Percentiles rank a stretch among this genome's conserved stretches.
phyloP scores from a whole-genome alignment of 2,329 filamentous ascomycete genomes.

The Escovopsis sp. region DNA sequence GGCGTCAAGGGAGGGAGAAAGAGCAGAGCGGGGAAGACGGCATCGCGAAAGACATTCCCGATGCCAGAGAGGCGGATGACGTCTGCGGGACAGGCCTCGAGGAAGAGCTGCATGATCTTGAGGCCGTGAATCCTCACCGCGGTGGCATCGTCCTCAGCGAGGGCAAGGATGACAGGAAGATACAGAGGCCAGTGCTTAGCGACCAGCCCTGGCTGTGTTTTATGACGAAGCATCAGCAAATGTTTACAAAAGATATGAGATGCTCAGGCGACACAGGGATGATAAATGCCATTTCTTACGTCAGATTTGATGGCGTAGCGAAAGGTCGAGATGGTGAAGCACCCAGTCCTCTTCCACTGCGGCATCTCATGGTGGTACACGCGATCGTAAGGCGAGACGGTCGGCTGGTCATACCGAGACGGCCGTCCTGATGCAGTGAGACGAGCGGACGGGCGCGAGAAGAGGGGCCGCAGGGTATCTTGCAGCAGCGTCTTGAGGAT shows the following conservation, averaged over 20 bases:
- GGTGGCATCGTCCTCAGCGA: constrained; percentile 48
- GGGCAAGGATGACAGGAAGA: constrained; percentile 51
- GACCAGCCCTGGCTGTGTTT: constrained; percentile 4
- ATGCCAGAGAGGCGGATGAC: constrained; percentile 50
- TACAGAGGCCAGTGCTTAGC: constrained; percentile 47
- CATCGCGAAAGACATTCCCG: constrained; percentile 50
- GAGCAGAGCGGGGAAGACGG: constrained; percentile 55
- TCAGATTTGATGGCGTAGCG: constrained; percentile 42
- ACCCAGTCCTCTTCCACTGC: constrained; percentile 11
- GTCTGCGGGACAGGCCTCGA: constrained; percentile 34
- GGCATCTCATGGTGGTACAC: constrained; percentile 2
- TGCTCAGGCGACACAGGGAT: neutral
- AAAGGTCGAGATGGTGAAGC: constrained; percentile 11
- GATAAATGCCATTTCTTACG: constrained; percentile 22
- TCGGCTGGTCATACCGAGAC: constrained; percentile 9
- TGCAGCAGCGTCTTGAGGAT: constrained; percentile 43
- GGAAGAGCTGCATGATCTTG: constrained; percentile 34
- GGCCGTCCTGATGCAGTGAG: constrained; percentile 16
- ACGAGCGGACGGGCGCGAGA: constrained; percentile 38
- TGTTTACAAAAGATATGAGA: no score
- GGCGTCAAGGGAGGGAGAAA: constrained; percentile 66
- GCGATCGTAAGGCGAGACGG: constrained; percentile 1
- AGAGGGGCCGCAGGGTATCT: constrained; percentile 50
- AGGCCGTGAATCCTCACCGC: constrained; percentile 41
- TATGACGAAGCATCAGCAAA: neutral